phyloP scores from a whole-genome alignment of 2,329 filamentous ascomycete species.

The Coleophoma crateriformis region DNA sequence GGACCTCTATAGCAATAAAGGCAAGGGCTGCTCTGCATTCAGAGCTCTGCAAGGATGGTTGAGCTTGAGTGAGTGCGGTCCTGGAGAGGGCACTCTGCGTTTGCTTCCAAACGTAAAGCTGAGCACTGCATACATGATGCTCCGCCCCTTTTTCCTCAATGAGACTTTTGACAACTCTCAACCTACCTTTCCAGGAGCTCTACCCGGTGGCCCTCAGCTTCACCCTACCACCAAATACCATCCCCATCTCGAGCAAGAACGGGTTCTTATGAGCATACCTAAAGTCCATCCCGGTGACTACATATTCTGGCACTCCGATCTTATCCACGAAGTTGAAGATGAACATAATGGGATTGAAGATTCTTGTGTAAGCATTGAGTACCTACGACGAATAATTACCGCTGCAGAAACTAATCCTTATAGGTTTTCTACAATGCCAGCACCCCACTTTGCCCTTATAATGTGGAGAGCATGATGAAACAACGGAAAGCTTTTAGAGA shows the following conservation, averaged over 20 bases:
- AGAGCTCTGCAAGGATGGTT: neutral
- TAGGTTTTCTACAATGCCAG: neutral
- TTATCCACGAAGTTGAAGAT: neutral
- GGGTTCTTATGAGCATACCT: neutral
- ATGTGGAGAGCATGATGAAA: neutral
- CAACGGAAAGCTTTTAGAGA: neutral
- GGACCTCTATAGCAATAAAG: neutral
- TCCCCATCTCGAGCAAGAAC: neutral
- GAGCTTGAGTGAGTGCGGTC: neutral
- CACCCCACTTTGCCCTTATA: neutral
- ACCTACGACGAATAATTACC: no score
- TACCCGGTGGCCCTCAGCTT: neutral
- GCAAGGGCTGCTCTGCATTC: neutral
- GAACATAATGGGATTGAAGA: neutral
- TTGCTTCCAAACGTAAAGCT: neutral
- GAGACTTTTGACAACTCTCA: neutral
- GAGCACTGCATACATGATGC: neutral
- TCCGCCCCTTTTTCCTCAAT: neutral
- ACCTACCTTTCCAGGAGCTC: neutral
- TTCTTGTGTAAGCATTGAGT: neutral
- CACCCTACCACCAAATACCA: neutral
- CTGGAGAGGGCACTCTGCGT: neutral
- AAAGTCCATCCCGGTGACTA: neutral
- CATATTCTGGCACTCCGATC: neutral
- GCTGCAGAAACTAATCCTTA: no score